Evolutionary conservation across 768 basidiomycete species (phyloP).

Genomic region (Kwoniella europaea): DNA sequence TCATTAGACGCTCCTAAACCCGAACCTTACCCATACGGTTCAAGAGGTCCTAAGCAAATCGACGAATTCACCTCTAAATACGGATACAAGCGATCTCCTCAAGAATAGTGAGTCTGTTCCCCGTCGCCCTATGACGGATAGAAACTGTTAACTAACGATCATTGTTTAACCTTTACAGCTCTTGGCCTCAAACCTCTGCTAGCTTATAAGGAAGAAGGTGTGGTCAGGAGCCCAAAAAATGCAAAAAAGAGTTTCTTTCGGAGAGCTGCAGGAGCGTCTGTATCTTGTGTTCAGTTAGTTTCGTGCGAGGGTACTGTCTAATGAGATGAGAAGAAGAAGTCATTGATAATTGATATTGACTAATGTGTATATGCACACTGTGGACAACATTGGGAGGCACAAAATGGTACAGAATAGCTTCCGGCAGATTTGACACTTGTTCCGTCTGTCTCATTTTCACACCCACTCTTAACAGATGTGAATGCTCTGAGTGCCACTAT

Average conservation of each 20-base stretch:
- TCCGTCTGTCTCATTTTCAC: no score
- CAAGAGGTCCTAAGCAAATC: slow-evolving; percentile 86
- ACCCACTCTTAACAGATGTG: no score
- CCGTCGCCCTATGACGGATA: no score
- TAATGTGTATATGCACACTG: not conserved
- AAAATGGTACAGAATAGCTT: not conserved
- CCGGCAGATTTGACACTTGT: not conserved
- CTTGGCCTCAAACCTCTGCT: slow-evolving; percentile 29
- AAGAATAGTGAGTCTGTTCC: slow-evolving; percentile 71
- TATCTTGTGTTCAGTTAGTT: no score
- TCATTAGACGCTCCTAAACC: slow-evolving; percentile 66
- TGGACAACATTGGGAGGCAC: not conserved
- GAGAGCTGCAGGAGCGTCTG: no score
- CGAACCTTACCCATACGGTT: slow-evolving; percentile 84
- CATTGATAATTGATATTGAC: not conserved
- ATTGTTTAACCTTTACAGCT: not conserved
- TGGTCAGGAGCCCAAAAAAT: no score
- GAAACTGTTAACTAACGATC: not conserved
- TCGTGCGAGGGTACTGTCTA: not conserved
- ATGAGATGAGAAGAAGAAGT: not conserved
- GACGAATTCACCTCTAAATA: slow-evolving; percentile 75
- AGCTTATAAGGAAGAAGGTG: slow-evolving; percentile 15
- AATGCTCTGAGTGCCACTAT: no score
- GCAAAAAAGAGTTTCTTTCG: no score
- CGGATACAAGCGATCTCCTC: slow-evolving; percentile 73